These are phyloP conservation scores for Ustilago nuda DNA, from an alignment of 1,284 basidiomycete genomes.

Conservation along the genomic window DNA sequence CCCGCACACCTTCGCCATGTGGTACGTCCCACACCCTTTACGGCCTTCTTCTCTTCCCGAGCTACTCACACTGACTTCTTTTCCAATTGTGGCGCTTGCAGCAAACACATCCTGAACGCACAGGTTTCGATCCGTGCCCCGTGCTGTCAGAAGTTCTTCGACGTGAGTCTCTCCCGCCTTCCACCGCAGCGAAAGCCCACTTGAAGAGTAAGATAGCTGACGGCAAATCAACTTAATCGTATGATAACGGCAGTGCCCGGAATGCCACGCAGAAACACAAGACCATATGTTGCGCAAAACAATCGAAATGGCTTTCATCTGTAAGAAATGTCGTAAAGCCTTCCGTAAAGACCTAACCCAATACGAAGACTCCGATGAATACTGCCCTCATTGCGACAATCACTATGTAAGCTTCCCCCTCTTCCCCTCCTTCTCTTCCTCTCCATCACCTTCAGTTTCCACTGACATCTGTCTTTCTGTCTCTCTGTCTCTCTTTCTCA, in stretches of 20 bases:
- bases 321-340: conserved; percentile 98
- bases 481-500: background rate
- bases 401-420: conserved; percentile 77
- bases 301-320: conserved; percentile 90
- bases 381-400: conserved; percentile 97
- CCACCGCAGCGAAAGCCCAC: background rate
- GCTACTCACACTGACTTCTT: background rate
- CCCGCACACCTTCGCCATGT: conserved; percentile 17
- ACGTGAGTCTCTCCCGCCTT: conserved; percentile 45
- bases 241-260: conserved; percentile 76
- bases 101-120: conserved; percentile 69
- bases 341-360: conserved; percentile 91
- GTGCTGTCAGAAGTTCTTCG: conserved; percentile 68
- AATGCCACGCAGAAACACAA: conserved; percentile 88
- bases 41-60: background rate
- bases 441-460: background rate
- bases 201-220: background rate
- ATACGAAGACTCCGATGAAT: conserved; percentile 97
- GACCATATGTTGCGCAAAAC: conserved; percentile 81
- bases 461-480: background rate
- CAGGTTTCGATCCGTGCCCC: conserved; percentile 68
- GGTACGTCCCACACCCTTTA: conserved; percentile 5
- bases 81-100: conserved; percentile 19
- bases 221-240: background rate
- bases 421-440: background rate